Conservation (phyloP, 768 basidiomycete genomes). For the Mycena floridula region DNA sequence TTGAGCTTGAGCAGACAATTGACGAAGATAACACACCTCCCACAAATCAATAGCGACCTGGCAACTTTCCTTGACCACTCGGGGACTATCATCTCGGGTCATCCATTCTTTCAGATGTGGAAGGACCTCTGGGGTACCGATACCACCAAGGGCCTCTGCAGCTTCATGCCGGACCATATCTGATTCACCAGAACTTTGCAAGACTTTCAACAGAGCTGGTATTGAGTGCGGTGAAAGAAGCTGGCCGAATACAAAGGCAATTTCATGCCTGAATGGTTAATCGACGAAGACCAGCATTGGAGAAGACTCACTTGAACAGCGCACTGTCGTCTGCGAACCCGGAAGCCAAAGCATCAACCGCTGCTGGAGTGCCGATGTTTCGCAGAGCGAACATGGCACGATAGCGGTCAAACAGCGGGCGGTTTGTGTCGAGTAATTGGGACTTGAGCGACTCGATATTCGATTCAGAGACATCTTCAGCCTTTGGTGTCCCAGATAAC, state of each 20-base stretch:
- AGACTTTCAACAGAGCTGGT: conserved; percentile 72
- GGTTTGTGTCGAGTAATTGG: conserved; percentile 56
- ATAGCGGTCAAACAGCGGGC: conserved; percentile 88
- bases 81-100: conserved; percentile 68
- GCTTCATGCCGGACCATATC: conserved; percentile 99
- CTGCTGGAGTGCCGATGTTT: conserved; percentile 81
- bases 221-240: conserved; percentile 85
- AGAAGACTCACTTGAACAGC: conserved; percentile 75
- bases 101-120: conserved; percentile 85
- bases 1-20: background rate
- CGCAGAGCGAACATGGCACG: conserved; percentile 97
- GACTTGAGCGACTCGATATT: conserved; percentile 49
- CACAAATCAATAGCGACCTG: conserved; percentile 97
- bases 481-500: conserved; percentile 45
- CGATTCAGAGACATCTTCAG: conserved; percentile 40
- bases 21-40: conserved; percentile 51
- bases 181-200: conserved; percentile 67
- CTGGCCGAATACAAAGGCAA: conserved; percentile 98
- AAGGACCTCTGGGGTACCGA: conserved; percentile 88
- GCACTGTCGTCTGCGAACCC: conserved; percentile 89
- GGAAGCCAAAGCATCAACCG: conserved; percentile 85
- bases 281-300: background rate
- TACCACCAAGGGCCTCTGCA: conserved; percentile 97
- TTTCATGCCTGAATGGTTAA: conserved; percentile 72
- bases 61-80: conserved; percentile 93